Base-by-base conservation (phyloP, 768 basidiomycete genomes). In the Hirschioporus abietinus region DNA sequence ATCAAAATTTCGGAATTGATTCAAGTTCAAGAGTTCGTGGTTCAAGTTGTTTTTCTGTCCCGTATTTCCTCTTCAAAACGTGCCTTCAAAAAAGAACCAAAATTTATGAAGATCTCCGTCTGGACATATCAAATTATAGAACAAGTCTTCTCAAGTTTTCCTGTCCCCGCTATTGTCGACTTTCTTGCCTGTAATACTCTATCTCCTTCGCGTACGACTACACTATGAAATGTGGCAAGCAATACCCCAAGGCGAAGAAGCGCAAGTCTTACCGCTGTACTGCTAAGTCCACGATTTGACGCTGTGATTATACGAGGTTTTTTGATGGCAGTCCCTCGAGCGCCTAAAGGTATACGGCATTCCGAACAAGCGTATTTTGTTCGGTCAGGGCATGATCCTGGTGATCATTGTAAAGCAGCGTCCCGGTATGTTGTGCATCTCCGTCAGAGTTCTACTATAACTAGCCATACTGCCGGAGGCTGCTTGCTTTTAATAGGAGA, bases 111-210 rank as follows among this genome's bases (percentile, higher is more conserved):
- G 42, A 52, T 52, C 12, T 52, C 42, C 42, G 42, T 52, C 42
- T 52, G 42, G 42, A 52, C 42, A 52, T 36, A 73, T 70, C 76
- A 71, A 63, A 68, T 72, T 73, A 63, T 66, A 65, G 66, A 65
- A 78, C 83, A 84, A 83, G 79, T 82, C 75, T 76, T 75, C 76
- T 73, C 78, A 83, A 85, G 81, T 76, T 81, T 81, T 80, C 77
- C 76, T 83, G 76, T 80, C 80, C 78, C 78, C 80, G 60, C 58
- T 26, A 64, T 65, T 67, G 71, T 75, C 71, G 71, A 66, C 71
- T 70, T 71, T 69, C 70, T 71, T 27, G 42, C 60, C 25, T 34
- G 60, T 61, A 61, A 26, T 34, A 52, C 42, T 20, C 42, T 52
- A 52, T 20, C 42, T 52, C 42, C 42, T 52, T 52, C 42, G 15